Base-by-base conservation (phyloP, 1,284 basidiomycete species). In the Neotropicomus parvogracilis region DNA sequence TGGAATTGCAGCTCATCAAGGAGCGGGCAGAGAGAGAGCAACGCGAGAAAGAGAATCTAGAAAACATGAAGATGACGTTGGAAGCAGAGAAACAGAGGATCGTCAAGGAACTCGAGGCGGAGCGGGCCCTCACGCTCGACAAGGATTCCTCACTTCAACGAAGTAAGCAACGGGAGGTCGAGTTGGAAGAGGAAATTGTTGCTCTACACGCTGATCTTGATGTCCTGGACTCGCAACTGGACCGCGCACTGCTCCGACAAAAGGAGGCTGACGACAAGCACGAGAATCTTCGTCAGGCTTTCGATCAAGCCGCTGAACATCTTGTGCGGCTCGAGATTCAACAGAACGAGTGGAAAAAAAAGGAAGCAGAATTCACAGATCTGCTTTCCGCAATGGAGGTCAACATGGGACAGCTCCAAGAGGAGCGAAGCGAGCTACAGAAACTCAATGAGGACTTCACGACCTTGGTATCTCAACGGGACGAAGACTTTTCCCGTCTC, bases 11-110 rank as follows among this genome's bases (percentile, higher is more conserved):
- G 1, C 71, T 93, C 36, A 80, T 85, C 46, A 89, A 85, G 63
- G 94, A 97, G 62, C 76, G 87, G 10, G 91, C 90, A 0, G 90
- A 94, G 63, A 80, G 88, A 21, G 94, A 97, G 48, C 81, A 87
- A 52, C 76, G 77, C 46, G 93, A 95, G 68, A 80, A 83, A 46
- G 84, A 86, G 57, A 80, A 81, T 6, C 64, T 97, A 38, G 87
- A 94, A 64, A 81, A 74, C 50, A 71, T 95, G 32, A 87, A 88
- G 68, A 84, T 88, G 75, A 71, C 80, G 10, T 71, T 97, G 13
- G 85, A 95, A 59, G 72, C 81, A 0, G 91, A 93, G 63, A 94
- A 94, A 70, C 72, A 78, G 46, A 85, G 80, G 65, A 80, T 97
- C 11, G 88, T 93, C 64, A 81, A 85, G 27, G 82, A 86, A 29